phyloP scores from a whole-genome alignment of 768 basidiomycete species.

The Multifurca ochricompacta region DNA sequence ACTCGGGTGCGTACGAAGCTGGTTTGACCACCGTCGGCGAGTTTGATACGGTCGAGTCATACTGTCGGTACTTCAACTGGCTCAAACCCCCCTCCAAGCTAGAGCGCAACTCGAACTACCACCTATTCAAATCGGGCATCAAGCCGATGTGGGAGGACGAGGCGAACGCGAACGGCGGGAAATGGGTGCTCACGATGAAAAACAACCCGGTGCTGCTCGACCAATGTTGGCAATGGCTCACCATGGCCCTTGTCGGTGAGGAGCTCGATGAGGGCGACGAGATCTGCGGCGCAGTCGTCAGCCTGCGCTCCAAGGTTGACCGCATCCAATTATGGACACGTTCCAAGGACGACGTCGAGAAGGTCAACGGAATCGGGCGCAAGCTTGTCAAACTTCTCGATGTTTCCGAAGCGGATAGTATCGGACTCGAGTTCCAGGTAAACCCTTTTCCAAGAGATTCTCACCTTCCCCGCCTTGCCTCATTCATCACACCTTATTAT shows the following conservation, averaged over 20 bases:
- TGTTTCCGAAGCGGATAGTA: constrained; percentile 73
- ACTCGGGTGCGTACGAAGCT: constrained; percentile 75
- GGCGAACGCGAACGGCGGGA: constrained; percentile 86
- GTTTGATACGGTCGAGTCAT: constrained; percentile 83
- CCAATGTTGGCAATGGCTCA: constrained; percentile 83
- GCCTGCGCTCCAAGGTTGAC: constrained; percentile 78
- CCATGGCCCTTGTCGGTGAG: constrained; percentile 87
- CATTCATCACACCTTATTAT: background rate
- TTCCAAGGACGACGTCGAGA: constrained; percentile 77
- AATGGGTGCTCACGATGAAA: constrained; percentile 94
- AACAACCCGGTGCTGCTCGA: constrained; percentile 72
- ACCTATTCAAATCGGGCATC: constrained; percentile 90
- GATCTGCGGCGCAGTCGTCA: constrained; percentile 84
- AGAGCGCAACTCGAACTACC: constrained; percentile 88
- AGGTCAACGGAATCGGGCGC: constrained; percentile 77
- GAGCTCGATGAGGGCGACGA: constrained; percentile 60
- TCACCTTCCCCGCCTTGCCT: background rate
- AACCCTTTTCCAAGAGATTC: constrained; percentile 22
- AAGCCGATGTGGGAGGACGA: constrained; percentile 98
- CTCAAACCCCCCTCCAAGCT: constrained; percentile 85
- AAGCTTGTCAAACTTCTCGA: constrained; percentile 77
- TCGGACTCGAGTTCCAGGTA: constrained; percentile 89
- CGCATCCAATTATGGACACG: constrained; percentile 90
- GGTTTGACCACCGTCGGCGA: constrained; percentile 81
- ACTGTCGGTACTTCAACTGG: constrained; percentile 92